phyloP scores from a whole-genome alignment of 2,329 filamentous ascomycete genomes.

The Graphium sp. region DNA sequence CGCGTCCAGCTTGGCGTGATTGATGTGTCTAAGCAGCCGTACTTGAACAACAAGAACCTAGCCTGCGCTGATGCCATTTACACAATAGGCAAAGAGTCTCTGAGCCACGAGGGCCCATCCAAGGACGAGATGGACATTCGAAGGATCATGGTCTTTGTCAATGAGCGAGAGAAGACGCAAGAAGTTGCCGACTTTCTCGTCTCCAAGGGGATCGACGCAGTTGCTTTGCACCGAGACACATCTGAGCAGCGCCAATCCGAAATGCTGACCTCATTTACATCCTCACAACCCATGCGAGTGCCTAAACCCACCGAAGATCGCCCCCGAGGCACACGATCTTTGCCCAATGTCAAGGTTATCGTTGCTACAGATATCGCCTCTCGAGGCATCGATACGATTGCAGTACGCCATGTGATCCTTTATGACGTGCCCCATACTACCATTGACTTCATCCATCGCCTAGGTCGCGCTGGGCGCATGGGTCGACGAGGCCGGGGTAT shows the following conservation, averaged over 20 bases:
- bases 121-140: constrained; percentile 51
- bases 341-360: constrained; percentile 73
- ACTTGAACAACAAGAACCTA: constrained; percentile 79
- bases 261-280: constrained; percentile 60
- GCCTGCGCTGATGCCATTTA: constrained; percentile 93
- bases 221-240: constrained; percentile 73
- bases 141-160: constrained; percentile 88
- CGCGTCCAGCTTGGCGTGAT: constrained; percentile 88
- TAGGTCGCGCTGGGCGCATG: constrained; percentile 86
- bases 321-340: constrained; percentile 23
- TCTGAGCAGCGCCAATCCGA: constrained; percentile 61
- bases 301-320: constrained; percentile 9
- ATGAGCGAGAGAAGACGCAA: constrained; percentile 79
- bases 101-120: constrained; percentile 33
- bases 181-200: constrained; percentile 65
- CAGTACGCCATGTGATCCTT: constrained; percentile 78
- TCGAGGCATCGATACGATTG: constrained; percentile 82
- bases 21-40: constrained; percentile 82
- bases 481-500: constrained; percentile 76
- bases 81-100: constrained; percentile 68
- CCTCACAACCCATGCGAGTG: constrained; percentile 21
- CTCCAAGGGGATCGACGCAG: constrained; percentile 76
- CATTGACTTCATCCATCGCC: constrained; percentile 93
- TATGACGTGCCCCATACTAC: constrained; percentile 97
- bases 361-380: constrained; percentile 90